phyloP scores from a whole-genome alignment of 2,329 filamentous ascomycete species.

The Diaporthe ilicicola region DNA sequence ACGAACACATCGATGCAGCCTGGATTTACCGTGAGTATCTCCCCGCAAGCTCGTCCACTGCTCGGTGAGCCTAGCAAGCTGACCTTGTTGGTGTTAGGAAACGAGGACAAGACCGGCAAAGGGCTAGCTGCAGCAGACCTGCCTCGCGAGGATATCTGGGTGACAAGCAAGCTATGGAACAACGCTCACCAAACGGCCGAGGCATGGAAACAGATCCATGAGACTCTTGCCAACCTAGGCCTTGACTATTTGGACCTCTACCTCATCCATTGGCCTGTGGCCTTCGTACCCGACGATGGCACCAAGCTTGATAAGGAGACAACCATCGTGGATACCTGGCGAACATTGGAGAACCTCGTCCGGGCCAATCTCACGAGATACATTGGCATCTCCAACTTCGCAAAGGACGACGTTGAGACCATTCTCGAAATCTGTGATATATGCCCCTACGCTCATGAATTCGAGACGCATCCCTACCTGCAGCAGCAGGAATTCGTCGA shows the following conservation, averaged over 20 bases:
- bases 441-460: constrained; percentile 66
- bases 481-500: constrained; percentile 58
- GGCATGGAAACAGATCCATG: constrained; percentile 55
- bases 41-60: fast-evolving
- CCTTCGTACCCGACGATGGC: constrained; percentile 43
- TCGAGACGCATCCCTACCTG: constrained; percentile 61
- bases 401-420: constrained; percentile 46
- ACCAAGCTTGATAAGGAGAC: constrained; percentile 41
- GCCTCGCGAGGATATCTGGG: constrained; percentile 61
- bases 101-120: constrained; percentile 58
- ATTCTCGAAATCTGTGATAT: constrained; percentile 53
- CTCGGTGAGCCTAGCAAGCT: background rate
- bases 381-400: constrained; percentile 72
- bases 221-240: constrained; percentile 56
- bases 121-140: constrained; percentile 57
- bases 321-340: constrained; percentile 58
- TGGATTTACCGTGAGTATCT: constrained; percentile 32
- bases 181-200: constrained; percentile 42
- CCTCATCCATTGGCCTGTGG: constrained; percentile 62
- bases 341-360: constrained; percentile 64
- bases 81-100: constrained; percentile 36
- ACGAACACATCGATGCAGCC: constrained; percentile 33
- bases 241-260: constrained; percentile 62
- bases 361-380: constrained; percentile 59
- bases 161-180: constrained; percentile 54